Conservation (phyloP, 2,329 filamentous ascomycete species). For the Tolypocladium cylindrosporum region DNA sequence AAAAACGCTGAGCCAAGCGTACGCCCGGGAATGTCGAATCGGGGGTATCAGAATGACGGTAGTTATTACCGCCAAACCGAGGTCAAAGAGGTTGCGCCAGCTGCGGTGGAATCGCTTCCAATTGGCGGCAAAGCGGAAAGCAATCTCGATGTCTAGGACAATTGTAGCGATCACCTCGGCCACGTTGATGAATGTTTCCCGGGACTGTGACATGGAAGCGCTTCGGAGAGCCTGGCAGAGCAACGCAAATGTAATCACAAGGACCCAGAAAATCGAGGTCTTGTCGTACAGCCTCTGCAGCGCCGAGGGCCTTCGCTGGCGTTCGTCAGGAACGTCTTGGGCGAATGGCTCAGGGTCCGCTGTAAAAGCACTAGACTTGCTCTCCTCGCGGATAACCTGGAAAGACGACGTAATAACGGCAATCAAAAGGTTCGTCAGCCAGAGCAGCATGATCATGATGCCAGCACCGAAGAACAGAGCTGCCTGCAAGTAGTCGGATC, state of each 20-base stretch:
- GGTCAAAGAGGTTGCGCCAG: slow-evolving; percentile 69
- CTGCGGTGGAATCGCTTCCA: slow-evolving; percentile 72
- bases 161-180: slow-evolving; percentile 70
- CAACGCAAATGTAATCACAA: slow-evolving; percentile 72
- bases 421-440: slow-evolving; percentile 90
- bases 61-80: slow-evolving; percentile 71
- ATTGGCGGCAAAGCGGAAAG: slow-evolving; percentile 65
- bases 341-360: slow-evolving; percentile 48
- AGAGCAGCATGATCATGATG: slow-evolving; percentile 89
- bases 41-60: slow-evolving; percentile 75
- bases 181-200: slow-evolving; percentile 55
- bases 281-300: slow-evolving; percentile 68
- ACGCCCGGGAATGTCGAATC: slow-evolving; percentile 64
- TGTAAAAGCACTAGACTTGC: slow-evolving; percentile 86
- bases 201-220: slow-evolving; percentile 56
- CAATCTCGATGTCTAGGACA: slow-evolving; percentile 71
- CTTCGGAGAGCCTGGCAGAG: slow-evolving; percentile 70
- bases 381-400: slow-evolving; percentile 95
- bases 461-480: slow-evolving; percentile 66
- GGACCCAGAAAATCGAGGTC: slow-evolving; percentile 67
- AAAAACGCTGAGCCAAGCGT: slow-evolving; percentile 85
- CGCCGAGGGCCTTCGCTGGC: slow-evolving; percentile 24
- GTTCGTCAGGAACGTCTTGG: slow-evolving; percentile 27
- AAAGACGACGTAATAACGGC: slow-evolving; percentile 98
- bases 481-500: slow-evolving; percentile 81